Evolutionary conservation across 768 basidiomycete genomes (phyloP).

Genomic region (Pluteus cervinus): DNA sequence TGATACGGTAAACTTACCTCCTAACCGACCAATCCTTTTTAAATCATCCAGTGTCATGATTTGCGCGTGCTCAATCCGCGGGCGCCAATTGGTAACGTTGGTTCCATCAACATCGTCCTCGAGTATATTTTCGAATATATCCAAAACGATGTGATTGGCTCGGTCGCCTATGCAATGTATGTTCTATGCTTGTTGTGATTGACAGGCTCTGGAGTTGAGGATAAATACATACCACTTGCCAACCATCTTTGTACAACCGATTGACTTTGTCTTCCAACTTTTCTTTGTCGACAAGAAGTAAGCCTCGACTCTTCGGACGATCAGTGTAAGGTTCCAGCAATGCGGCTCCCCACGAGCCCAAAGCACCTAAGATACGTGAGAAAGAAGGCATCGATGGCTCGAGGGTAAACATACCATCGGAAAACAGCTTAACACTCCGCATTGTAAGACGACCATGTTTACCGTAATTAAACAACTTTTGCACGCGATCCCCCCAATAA

Average conservation of each 20-base stretch:
- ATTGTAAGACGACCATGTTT: slow-evolving; percentile 46
- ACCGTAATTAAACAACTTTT: slow-evolving; percentile 56
- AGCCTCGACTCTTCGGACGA: slow-evolving; percentile 62
- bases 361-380: too few species aligned
- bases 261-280: slow-evolving; percentile 48
- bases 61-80: slow-evolving; percentile 91
- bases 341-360: slow-evolving; percentile 92
- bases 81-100: slow-evolving; percentile 47
- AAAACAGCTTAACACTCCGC: slow-evolving; percentile 67
- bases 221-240: slow-evolving; percentile 68
- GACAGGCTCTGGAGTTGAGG: not conserved
- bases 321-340: slow-evolving; percentile 82
- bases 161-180: slow-evolving; percentile 87
- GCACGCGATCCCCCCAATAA: slow-evolving; percentile 63
- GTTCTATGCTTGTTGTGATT: slow-evolving; percentile 46
- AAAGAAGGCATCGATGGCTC: not conserved
- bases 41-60: slow-evolving; percentile 73
- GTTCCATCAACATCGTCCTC: too few species aligned
- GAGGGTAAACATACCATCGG: slow-evolving; percentile 49
- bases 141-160: slow-evolving; percentile 77
- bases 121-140: slow-evolving; percentile 73
- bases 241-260: slow-evolving; percentile 64
- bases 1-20: slow-evolving; percentile 42
- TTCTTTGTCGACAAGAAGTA: slow-evolving; percentile 56
- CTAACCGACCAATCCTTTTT: slow-evolving; percentile 59